These are phyloP conservation scores for Hordeum pubiflorum DNA, from an alignment of 202 grass and related monocot species.

Conservation along the genomic window DNA sequence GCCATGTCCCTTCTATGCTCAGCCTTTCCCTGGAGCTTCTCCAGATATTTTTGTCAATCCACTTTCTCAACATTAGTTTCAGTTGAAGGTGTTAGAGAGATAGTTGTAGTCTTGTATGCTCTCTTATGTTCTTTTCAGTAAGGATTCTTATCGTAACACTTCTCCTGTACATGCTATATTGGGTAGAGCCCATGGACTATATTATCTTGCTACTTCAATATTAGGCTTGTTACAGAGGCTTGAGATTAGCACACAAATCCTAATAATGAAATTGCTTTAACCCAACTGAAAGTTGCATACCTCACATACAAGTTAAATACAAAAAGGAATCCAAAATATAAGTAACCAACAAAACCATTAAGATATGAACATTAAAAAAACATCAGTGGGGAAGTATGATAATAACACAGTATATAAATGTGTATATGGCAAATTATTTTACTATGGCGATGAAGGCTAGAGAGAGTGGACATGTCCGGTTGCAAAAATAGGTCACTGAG, in stretches of 20 bases:
- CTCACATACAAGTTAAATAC: not conserved
- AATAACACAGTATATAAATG: not conserved
- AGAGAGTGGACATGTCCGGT: not conserved
- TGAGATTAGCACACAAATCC: not conserved
- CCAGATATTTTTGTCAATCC: not conserved
- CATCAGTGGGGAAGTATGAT: not conserved
- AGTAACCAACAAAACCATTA: not conserved
- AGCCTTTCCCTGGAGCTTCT: not conserved
- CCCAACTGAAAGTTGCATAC: not conserved
- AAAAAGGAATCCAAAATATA: not conserved
- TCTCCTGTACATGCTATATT: not conserved
- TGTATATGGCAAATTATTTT: not conserved
- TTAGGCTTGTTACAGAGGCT: not conserved
- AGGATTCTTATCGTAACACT: not conserved
- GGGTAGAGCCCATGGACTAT: not conserved
- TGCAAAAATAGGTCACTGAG: not conserved
- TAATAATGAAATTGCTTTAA: not conserved
- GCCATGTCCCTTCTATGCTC: not conserved
- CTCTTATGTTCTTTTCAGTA: not conserved
- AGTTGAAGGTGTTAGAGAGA: not conserved
- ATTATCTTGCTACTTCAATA: not conserved
- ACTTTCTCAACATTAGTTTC: not conserved
- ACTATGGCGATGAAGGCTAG: not conserved
- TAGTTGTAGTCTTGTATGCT: not conserved
- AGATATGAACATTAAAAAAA: not conserved